Evolutionary conservation across 306 rosid species (phyloP), one percentile per base, ranked within the genome.

Genomic region (Acmispon strigosus): DNA sequence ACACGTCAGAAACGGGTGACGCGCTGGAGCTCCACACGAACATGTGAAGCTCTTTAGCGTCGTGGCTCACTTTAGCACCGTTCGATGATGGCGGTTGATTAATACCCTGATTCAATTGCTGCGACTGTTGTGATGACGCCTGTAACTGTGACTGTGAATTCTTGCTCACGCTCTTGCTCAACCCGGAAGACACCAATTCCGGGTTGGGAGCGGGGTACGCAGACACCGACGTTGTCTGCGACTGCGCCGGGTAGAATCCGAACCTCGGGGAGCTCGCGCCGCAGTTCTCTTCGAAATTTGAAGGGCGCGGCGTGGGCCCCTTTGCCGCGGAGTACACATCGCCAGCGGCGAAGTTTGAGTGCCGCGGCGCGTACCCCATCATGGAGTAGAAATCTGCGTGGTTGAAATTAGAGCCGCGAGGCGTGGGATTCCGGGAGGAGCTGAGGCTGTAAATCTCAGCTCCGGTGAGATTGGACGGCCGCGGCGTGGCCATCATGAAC

Each of bases 391-490:
- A 95, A 63, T 95, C 99, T 0, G 90, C 72, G 66, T 92, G 86
- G 73, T 91, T 95, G 56, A 95, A 95, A 71, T 91, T 95, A 0
- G 99, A 95, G 4, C 97, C 99, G 0, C 99, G 52, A 1, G 99
- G 99, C 1, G 99, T 95, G 0, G 94, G 97, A 16, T 93, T 93
- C 47, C 98, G 64, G 0, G 98, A 93, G 0, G 97, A 91, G 56
- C 96, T 91, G 50, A 95, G 58, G 75, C 97, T 91, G 78, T 91
- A 95, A 83, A 95, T 95, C 86, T 95, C 99, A 0, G 99, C 99
- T 0, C 99, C 92, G 62, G 96, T 95, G 57, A 95, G 96, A 49
- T 95, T 95, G 1, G 99, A 95, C 0, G 97, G 99, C 36, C 99
- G 79, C 0, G 99, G 99, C 3, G 37, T 32, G 8, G 97, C 89